Base-by-base conservation (phyloP, 1,284 basidiomycete genomes). In the Austroboletus novae-zelandiae region DNA sequence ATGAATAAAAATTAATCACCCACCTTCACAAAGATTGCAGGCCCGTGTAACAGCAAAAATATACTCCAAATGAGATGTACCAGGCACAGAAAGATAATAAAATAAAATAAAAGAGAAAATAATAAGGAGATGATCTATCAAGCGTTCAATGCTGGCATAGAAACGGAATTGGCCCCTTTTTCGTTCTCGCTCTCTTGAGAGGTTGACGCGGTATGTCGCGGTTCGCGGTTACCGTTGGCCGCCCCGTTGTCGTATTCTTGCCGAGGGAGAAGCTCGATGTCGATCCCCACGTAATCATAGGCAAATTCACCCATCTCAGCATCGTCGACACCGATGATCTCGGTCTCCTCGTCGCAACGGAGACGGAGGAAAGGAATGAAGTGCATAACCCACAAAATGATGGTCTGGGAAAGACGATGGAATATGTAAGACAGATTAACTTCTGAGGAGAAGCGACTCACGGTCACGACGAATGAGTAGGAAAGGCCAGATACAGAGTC, bases 291-390 rank as follows among this genome's bases (percentile, higher is more conserved):
- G 60, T 91, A 94, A 72, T 94, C 91, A 67, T 94, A 93, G n/a
- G 89, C 89, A 60, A 86, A 93, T 73, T 98, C 95, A 61, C 95
- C 95, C 77, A 97, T 87, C 74, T 95, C 91, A 13, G 86, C 82
- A 64, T 97, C 92, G 68, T 98, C 96, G 56, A 97, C 86, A 56
- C 96, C 96, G 52, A 98, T 74, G 54, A 94, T 87, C 75, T 98
- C 95, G 30, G 84, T 82, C 57, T 94, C 89, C 60, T 96, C 94
- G 30, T 75, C 72, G 17, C 81, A 79, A 52, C 94, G 86, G 43
- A 99, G 81, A 48, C 87, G 78, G 54, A 92, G 77, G 56, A 84
- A 86, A 3, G 96, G 96, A 62, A 97, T 91, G 71, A 78, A 92
- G 77, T 98, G 94, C 84, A 98, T 90, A 61, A 85, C 73, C 86